Conservation (phyloP, 106 monocot genomes). For the Platanthera zijinensis region DNA sequence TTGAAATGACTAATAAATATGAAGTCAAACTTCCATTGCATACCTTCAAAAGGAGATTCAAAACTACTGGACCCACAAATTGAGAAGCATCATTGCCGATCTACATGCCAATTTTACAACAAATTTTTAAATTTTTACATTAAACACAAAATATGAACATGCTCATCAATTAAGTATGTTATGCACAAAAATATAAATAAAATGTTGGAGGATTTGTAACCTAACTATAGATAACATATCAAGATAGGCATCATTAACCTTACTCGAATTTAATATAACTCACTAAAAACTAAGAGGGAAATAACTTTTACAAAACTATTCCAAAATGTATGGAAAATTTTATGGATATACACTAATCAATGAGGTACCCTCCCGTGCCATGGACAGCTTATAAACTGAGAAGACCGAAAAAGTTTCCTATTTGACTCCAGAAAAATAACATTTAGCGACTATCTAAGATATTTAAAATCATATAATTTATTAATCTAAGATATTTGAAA, state of each 20-base stretch:
- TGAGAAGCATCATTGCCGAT: slow-evolving; percentile 96
- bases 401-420: too few relatives aligned
- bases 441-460: too few relatives aligned
- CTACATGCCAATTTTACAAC: slow-evolving; percentile 23
- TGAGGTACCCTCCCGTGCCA: background rate
- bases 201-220: background rate
- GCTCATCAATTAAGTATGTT: background rate
- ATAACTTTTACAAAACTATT: background rate
- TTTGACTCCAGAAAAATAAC: too few relatives aligned
- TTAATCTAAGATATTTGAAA: background rate
- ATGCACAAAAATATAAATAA: background rate
- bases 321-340: background rate
- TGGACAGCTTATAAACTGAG: background rate
- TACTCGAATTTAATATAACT: background rate
- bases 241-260: background rate
- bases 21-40: background rate
- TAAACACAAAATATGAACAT: background rate
- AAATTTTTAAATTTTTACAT: background rate
- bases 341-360: background rate
- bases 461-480: background rate
- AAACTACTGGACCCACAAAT: slow-evolving; percentile 85
- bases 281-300: background rate
- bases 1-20: background rate
- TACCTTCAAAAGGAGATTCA: slow-evolving; percentile 79
- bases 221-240: background rate